Evolutionary conservation across 1,284 basidiomycete genomes (phyloP).

Genomic region (Leccinum subrobustum): DNA sequence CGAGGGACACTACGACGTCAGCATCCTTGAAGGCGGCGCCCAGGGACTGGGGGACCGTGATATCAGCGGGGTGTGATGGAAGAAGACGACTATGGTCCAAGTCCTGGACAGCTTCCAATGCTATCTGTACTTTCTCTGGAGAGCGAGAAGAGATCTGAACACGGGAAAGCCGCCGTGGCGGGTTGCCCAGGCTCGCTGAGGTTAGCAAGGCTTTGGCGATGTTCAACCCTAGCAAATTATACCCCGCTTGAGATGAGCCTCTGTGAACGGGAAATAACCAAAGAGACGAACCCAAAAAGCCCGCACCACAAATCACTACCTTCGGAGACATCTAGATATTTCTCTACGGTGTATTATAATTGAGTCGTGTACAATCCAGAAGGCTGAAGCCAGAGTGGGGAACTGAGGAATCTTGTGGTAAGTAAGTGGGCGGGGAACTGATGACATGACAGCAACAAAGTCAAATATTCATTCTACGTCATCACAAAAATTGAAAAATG

Average conservation of each 20-base stretch:
- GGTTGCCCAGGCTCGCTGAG: constrained; percentile 1
- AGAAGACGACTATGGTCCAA: constrained; percentile 35
- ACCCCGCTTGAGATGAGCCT: background rate
- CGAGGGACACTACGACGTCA: constrained; percentile 58
- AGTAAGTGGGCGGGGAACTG: no score
- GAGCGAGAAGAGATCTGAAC: constrained; percentile 37
- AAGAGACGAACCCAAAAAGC: constrained; percentile 22
- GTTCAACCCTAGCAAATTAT: background rate
- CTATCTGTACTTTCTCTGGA: background rate
- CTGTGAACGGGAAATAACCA: background rate
- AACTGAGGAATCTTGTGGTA: no score
- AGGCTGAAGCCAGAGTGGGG: no score
- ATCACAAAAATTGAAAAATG: no score
- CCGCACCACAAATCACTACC: constrained; percentile 21
- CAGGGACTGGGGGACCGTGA: background rate
- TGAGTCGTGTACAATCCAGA: no score
- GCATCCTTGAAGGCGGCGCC: constrained; percentile 38
- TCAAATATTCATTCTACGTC: no score
- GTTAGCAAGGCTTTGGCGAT: background rate
- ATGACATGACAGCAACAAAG: no score
- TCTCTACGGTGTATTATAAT: background rate
- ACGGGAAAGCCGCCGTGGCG: constrained; percentile 8
- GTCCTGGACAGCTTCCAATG: constrained; percentile 28
- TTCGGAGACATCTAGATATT: constrained; percentile 13
- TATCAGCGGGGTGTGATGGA: constrained; percentile 40